Evolutionary conservation across 768 basidiomycete species (phyloP).

Genomic region (Pholiota conissans): DNA sequence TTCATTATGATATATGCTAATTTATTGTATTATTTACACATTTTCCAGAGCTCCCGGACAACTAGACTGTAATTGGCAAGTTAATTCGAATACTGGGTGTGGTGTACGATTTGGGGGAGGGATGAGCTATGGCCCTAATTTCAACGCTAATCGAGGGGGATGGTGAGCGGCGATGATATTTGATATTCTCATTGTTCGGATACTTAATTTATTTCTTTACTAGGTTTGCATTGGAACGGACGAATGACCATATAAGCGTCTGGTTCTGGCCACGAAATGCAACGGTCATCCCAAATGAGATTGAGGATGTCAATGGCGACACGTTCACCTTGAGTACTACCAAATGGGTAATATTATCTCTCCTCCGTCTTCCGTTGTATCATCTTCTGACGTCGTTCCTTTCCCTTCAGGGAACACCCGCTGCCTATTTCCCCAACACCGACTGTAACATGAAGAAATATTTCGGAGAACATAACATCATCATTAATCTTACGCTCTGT

Average conservation of each 20-base stretch:
- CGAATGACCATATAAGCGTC: constrained; percentile 48
- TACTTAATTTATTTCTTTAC: too few relatives aligned
- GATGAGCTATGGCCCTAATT: constrained; percentile 51
- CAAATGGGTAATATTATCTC: constrained; percentile 34
- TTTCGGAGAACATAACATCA: constrained; percentile 58
- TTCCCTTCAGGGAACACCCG: constrained; percentile 50
- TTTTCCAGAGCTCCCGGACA: constrained; percentile 9
- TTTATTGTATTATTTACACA: neutral
- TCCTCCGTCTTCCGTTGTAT: neutral
- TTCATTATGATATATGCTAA: neutral
- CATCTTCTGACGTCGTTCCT: too few relatives aligned
- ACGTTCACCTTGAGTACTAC: constrained; percentile 33
- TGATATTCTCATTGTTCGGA: too few relatives aligned
- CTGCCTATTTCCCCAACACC: constrained; percentile 60
- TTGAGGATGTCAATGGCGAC: constrained; percentile 34
- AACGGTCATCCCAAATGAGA: constrained; percentile 38
- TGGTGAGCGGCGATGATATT: too few relatives aligned
- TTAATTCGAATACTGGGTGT: constrained; percentile 31
- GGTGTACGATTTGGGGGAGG: constrained; percentile 38
- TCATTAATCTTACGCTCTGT: constrained; percentile 60
- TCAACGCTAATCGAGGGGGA: constrained; percentile 59
- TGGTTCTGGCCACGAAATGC: constrained; percentile 64
- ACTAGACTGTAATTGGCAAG: constrained; percentile 16
- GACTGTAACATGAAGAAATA: constrained; percentile 59
- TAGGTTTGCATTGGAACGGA: constrained; percentile 59